Evolutionary conservation across 805 yeast species (phyloP).

Genomic region (Candida krabiensis): DNA sequence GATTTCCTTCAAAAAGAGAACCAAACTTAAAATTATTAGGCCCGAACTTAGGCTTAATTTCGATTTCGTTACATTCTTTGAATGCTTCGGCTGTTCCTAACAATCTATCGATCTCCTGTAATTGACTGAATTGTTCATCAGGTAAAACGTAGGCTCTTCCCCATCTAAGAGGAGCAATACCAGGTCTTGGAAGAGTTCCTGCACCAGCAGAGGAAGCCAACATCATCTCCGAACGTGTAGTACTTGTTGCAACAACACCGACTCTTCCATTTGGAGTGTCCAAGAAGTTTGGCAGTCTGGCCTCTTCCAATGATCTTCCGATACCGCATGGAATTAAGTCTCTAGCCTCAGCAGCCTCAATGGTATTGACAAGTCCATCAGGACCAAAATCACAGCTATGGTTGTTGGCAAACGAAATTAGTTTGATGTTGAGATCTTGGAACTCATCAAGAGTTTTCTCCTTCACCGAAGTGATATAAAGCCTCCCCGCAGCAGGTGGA

Average conservation of each 20-base stretch:
- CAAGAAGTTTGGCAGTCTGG: conserved; percentile 24
- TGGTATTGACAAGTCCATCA: conserved; percentile 26
- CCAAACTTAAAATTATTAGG: conserved; percentile 28
- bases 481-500: conserved; percentile 28
- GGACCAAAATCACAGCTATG: conserved; percentile 30
- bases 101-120: conserved; percentile 27
- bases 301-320: conserved; percentile 29
- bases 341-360: conserved; percentile 26
- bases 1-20: conserved; percentile 29
- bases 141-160: conserved; percentile 27
- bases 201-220: conserved; percentile 28
- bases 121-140: conserved; percentile 25
- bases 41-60: conserved; percentile 25
- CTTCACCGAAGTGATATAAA: conserved; percentile 27
- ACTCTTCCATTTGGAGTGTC: conserved; percentile 29
- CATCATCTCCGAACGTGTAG: conserved; percentile 29
- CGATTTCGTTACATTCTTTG: conserved; percentile 32
- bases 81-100: conserved; percentile 30
- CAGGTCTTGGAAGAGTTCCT: conserved; percentile 28
- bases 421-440: conserved; percentile 23
- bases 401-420: conserved; percentile 29
- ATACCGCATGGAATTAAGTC: conserved; percentile 25
- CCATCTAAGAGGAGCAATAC: conserved; percentile 30
- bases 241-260: conserved; percentile 26
- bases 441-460: conserved; percentile 26